Percentiles rank a stretch among this genome's conserved stretches.
Conservation (phyloP, 331 rosid species). For the Malus hybrid region DNA sequence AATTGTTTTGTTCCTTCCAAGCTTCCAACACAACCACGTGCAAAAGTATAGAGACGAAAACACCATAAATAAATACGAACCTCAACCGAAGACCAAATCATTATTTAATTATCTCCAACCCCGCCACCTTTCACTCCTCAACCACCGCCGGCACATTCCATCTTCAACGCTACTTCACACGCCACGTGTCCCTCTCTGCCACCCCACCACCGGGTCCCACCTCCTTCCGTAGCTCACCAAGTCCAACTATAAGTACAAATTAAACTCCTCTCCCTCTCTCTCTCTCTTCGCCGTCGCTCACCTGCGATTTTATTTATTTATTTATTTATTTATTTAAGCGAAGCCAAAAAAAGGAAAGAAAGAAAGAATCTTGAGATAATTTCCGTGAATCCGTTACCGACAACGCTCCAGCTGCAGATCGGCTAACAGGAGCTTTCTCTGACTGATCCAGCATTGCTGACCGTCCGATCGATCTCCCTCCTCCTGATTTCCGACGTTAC, state of each 20-base stretch:
- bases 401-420: slow-evolving; percentile 12
- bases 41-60: neutral
- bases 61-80: neutral
- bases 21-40: neutral
- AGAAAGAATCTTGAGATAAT: neutral
- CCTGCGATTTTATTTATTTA: neutral
- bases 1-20: neutral
- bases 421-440: neutral
- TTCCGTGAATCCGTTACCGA: slow-evolving; percentile 12
- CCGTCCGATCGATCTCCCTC: slow-evolving; percentile 11
- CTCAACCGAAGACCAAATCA: slow-evolving; percentile 8
- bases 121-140: neutral
- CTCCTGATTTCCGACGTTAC: slow-evolving; percentile 27
- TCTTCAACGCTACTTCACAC: neutral
- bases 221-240: neutral
- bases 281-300: slow-evolving; percentile 28
- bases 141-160: neutral
- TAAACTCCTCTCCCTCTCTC: neutral
- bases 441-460: neutral
- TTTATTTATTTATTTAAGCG: neutral
- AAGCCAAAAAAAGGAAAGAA: neutral
- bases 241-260: neutral
- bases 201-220: neutral
- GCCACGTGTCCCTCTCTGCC: neutral
- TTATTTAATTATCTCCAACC: neutral